A percentile compares a stretch with the other conserved stretches of the same genome.
Conservation (phyloP, 2,329 filamentous ascomycete species). For the Daldinia sp. region DNA sequence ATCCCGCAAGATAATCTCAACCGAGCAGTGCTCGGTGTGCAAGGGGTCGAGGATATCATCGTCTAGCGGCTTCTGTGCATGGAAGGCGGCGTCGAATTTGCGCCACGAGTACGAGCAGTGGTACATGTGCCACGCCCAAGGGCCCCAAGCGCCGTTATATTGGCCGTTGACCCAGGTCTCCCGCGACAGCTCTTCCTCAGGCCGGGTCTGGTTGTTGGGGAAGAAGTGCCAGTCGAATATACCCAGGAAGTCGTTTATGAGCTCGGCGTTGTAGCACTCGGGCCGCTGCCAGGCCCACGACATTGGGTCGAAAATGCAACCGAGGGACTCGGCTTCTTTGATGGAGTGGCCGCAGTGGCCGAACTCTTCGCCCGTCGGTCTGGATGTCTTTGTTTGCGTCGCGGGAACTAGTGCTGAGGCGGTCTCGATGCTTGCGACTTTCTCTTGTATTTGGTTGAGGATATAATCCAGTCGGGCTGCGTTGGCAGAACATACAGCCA, state of each 20-base stretch:
- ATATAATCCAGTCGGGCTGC: neutral
- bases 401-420: neutral
- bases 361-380: constrained; percentile 20
- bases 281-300: neutral
- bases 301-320: constrained; percentile 16
- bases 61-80: constrained; percentile 15
- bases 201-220: constrained; percentile 20
- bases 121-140: constrained; percentile 25
- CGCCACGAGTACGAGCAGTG: constrained; percentile 22
- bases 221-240: constrained; percentile 26
- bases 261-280: constrained; percentile 18
- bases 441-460: neutral
- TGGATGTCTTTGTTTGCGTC: neutral
- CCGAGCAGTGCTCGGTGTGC: constrained; percentile 6
- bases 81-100: constrained; percentile 18
- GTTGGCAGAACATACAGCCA: neutral
- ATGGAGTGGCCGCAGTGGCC: constrained; percentile 17
- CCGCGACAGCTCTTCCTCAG: constrained; percentile 15
- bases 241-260: constrained; percentile 19
- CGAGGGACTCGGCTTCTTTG: constrained; percentile 18
- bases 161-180: constrained; percentile 14
- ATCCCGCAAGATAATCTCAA: neutral
- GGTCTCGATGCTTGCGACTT: neutral
- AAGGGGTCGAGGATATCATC: constrained; percentile 23
- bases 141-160: constrained; percentile 22